Conservation (phyloP, 192 early-diverging fungal genomes). For the Coemansia sp. region DNA sequence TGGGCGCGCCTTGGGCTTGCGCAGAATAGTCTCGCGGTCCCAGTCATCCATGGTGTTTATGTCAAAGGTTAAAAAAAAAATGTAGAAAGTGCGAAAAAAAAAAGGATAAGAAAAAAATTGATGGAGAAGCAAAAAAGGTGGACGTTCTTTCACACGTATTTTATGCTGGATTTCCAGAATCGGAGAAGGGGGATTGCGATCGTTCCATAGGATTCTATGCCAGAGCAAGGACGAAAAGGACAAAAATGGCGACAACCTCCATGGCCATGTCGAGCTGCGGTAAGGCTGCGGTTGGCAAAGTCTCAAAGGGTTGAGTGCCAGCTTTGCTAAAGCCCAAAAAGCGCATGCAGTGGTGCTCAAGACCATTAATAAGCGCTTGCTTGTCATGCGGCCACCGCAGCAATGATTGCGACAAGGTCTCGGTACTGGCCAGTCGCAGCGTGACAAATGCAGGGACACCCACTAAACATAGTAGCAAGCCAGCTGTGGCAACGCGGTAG, state of each 20-base stretch:
- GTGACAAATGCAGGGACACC: conserved; percentile 16
- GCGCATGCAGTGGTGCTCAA: neutral
- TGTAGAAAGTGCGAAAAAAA: conserved; percentile 1
- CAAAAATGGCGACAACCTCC: conserved; percentile 16
- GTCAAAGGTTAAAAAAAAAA: neutral
- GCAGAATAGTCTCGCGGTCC: conserved; percentile 13
- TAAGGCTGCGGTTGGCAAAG: neutral
- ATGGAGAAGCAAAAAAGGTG: too few species aligned
- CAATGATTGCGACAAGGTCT: neutral
- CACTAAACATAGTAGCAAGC: conserved; percentile 5
- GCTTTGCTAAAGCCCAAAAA: neutral
- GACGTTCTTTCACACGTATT: neutral
- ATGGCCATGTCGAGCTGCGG: conserved; percentile 18
- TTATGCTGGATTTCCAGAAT: neutral
- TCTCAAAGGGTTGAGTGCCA: neutral
- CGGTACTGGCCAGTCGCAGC: neutral
- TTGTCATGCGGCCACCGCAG: conserved; percentile 38
- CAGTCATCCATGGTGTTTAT: neutral
- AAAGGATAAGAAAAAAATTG: neutral
- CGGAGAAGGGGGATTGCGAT: neutral
- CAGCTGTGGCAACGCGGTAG: neutral
- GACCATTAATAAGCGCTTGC: neutral
- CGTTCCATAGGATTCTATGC: conserved; percentile 9
- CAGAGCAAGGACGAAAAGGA: conserved; percentile 18
- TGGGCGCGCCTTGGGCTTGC: conserved; percentile 15